Evolutionary conservation across 2,329 filamentous ascomycete species (phyloP).

Genomic region (Daldinia sp.): DNA sequence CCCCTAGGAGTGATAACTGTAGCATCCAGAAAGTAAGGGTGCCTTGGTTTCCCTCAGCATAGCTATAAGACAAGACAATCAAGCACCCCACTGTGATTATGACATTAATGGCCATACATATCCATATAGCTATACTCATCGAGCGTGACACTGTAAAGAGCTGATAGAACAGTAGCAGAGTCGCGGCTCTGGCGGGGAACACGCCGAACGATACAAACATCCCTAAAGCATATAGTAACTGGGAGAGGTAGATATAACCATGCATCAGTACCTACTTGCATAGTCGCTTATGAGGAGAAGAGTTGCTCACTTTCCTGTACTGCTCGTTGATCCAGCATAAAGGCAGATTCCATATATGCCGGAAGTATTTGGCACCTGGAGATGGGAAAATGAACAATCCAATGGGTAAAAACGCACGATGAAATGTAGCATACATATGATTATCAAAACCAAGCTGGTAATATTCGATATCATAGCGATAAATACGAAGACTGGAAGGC

Average conservation of each 20-base stretch:
- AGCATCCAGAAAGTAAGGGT: not conserved
- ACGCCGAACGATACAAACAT: not conserved
- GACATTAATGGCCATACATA: not conserved
- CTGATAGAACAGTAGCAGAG: conserved; percentile 1
- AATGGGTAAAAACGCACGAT: not conserved
- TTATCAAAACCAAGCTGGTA: not conserved
- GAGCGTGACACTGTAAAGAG: conserved; percentile 9
- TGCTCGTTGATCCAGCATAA: conserved; percentile 6
- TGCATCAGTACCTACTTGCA: too few species aligned
- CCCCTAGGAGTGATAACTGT: not conserved
- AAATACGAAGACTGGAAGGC: not conserved
- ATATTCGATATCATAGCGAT: not conserved
- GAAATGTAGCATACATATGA: not conserved
- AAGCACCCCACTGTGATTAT: not conserved
- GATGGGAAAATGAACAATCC: not conserved
- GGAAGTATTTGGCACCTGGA: not conserved
- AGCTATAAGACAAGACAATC: not conserved
- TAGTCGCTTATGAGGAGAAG: not conserved
- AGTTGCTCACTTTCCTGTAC: not conserved
- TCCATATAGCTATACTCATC: conserved; percentile 9
- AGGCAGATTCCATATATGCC: conserved; percentile 3
- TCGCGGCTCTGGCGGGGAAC: not conserved
- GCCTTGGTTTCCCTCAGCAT: not conserved
- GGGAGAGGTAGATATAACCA: too few species aligned
- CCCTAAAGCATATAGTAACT: not conserved